Base-by-base conservation (phyloP, 345 rosid genomes). In the Eucalyptus polybractea region DNA sequence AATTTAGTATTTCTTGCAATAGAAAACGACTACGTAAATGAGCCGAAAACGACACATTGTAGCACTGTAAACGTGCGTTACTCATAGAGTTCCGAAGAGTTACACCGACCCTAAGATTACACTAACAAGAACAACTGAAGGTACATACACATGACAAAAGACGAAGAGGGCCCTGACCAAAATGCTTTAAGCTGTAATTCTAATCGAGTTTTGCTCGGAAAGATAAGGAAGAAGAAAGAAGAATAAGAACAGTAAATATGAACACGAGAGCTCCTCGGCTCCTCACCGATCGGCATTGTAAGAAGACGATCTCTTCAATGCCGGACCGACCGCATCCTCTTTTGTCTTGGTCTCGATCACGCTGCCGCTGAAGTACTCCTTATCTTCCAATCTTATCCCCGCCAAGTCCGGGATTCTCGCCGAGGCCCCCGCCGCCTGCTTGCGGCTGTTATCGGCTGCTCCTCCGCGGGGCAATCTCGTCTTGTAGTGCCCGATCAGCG, bases 341-440 rank as follows among this genome's bases (percentile, higher is more conserved):
- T 94, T 93, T 50, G 91, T 97, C 91, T 95, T 91, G 27, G 97
- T 95, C 95, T 97, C 99, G 42, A 97, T 92, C 93, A 98, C 91
- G 94, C 99, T 97, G 56, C 99, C 99, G 69, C 99, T 98, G 88
- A 98, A 98, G 91, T 96, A 96, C 90, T 95, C 98, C 90, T 96
- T 97, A 10, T 95, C 97, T 93, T 95, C 99, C 95, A 95, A 86
- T 87, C 88, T 93, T 89, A 96, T 92, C 95, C 97, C 92, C 80
- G 93, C 29, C 12, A 94, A 90, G 89, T 83, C 89, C 50, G 76
- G 37, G 85, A 91, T 80, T 89, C 93, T 95, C 91, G 89, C 92
- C 31, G 88, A 91, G 25, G 90, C 86, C 76, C 90, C 95, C 50
- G 89, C 94, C 50, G 89, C 91, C 86, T 91, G 90, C 29, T 90